Percentiles rank a stretch among this genome's conserved stretches.
phyloP scores from a whole-genome alignment of 2,329 filamentous ascomycete species.

The Sclerotinia glacialis region DNA sequence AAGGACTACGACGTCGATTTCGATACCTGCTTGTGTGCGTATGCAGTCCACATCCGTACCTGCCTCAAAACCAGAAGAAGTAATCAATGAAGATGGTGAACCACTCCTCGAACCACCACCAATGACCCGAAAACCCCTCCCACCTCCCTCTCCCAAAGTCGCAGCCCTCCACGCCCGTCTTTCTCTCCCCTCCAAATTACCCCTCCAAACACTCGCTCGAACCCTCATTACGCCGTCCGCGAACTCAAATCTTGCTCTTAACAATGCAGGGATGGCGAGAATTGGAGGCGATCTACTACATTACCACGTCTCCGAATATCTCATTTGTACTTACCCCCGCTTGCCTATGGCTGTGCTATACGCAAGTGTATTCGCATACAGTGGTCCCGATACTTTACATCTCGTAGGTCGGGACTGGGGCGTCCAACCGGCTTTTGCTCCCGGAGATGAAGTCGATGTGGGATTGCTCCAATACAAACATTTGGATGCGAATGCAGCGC shows the following conservation, averaged over 20 bases:
- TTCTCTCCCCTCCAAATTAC: constrained; percentile 75
- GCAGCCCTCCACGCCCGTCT: constrained; percentile 89
- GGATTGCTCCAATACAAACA: constrained; percentile 79
- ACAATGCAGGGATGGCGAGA: constrained; percentile 80
- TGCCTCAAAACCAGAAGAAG: constrained; percentile 24
- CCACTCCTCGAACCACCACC: background rate
- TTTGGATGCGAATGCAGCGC: constrained; percentile 44
- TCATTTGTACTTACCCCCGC: constrained; percentile 86
- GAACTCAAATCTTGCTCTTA: constrained; percentile 75
- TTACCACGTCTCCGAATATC: constrained; percentile 85
- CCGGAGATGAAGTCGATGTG: constrained; percentile 87
- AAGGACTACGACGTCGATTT: constrained; percentile 39
- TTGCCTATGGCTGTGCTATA: constrained; percentile 86
- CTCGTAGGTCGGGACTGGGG: constrained; percentile 83
- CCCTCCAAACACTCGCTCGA: constrained; percentile 80
- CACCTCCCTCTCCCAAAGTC: constrained; percentile 72
- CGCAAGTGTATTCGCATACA: constrained; percentile 79
- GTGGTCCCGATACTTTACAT: constrained; percentile 70
- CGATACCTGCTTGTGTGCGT: constrained; percentile 42
- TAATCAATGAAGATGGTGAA: constrained; percentile 34
- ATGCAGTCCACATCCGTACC: constrained; percentile 28
- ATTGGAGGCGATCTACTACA: constrained; percentile 80
- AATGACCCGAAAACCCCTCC: background rate
- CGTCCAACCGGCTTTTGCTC: constrained; percentile 80
- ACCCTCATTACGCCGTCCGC: constrained; percentile 83